These are phyloP conservation scores for Dimocarpus longan DNA, from an alignment of 345 rosid species.

Conservation along the genomic window DNA sequence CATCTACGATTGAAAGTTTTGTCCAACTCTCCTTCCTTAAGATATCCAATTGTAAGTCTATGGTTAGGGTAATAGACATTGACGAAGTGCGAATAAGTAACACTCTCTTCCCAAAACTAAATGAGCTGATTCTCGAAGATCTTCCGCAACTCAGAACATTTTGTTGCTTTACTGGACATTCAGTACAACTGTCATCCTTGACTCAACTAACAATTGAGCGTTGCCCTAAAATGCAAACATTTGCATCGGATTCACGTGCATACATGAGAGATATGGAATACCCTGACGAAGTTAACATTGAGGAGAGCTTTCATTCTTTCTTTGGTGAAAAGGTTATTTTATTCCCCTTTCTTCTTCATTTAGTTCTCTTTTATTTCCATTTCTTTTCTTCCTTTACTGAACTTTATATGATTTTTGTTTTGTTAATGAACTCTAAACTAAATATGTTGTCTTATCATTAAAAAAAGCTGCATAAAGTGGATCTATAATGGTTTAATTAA, in stretches of 20 bases:
- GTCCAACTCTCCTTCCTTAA: neutral
- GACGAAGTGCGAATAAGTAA: neutral
- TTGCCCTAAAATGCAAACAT: constrained; percentile 14
- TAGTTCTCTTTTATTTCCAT: too few relatives aligned
- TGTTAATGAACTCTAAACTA: too few relatives aligned
- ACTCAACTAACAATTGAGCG: neutral
- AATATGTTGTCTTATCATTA: neutral
- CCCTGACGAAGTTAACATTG: neutral
- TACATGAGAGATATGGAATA: neutral
- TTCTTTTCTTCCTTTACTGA: too few relatives aligned
- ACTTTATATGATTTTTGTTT: too few relatives aligned
- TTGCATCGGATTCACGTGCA: neutral
- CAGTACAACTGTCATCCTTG: constrained; percentile 6
- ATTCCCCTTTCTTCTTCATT: too few relatives aligned
- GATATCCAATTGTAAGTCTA: neutral
- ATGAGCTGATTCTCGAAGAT: neutral
- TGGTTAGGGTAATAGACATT: constrained; percentile 11
- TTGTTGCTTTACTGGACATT: neutral
- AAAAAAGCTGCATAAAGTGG: too few relatives aligned
- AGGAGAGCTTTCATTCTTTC: too few relatives aligned
- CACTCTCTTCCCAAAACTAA: constrained; percentile 13
- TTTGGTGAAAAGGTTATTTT: too few relatives aligned
- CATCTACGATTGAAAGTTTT: neutral
- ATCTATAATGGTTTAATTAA: neutral
- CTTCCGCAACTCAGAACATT: constrained; percentile 20